Evolutionary conservation across 352 stramenopile genomes (phyloP).

Genomic region (Phytophthora uliginosa): DNA sequence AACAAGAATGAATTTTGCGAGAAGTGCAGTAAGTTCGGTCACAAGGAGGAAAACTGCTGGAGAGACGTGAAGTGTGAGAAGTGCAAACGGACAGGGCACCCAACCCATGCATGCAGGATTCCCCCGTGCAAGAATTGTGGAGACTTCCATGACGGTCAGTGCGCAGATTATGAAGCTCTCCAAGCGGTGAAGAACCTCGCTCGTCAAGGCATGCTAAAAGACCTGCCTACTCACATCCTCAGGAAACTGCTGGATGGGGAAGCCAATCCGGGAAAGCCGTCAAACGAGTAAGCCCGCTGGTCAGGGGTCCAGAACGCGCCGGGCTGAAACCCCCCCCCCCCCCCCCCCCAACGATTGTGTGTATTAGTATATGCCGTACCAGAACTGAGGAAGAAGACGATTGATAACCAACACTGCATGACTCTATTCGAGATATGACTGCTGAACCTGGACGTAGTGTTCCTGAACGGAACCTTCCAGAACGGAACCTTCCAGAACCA

Average conservation of each 20-base stretch:
- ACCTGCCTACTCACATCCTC: background rate
- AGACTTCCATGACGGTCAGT: background rate
- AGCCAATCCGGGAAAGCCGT: slow-evolving; percentile 2
- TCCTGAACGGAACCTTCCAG: background rate
- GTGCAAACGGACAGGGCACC: background rate
- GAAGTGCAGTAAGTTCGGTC: background rate
- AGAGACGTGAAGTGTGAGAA: background rate
- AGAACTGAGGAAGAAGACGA: too few species aligned
- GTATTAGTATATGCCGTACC: too few species aligned
- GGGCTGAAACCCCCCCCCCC: too few species aligned
- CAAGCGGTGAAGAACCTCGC: slow-evolving; percentile 1
- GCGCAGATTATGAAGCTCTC: background rate
- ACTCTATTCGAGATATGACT: slow-evolving; percentile 4
- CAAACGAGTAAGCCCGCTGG: slow-evolving; percentile 29
- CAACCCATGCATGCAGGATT: background rate
- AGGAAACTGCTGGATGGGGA: background rate
- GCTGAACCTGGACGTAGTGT: background rate
- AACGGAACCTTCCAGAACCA: background rate
- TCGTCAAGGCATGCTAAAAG: slow-evolving; percentile 1
- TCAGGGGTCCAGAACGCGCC: too few species aligned
- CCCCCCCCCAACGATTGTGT: too few species aligned
- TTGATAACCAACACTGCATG: slow-evolving; percentile 8
- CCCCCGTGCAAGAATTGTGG: background rate
- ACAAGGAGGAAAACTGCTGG: slow-evolving; percentile 5
- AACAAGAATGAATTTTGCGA: slow-evolving; percentile 1